Conservation (phyloP, 75 land plant species). For the Selaginella moellendorffii region DNA sequence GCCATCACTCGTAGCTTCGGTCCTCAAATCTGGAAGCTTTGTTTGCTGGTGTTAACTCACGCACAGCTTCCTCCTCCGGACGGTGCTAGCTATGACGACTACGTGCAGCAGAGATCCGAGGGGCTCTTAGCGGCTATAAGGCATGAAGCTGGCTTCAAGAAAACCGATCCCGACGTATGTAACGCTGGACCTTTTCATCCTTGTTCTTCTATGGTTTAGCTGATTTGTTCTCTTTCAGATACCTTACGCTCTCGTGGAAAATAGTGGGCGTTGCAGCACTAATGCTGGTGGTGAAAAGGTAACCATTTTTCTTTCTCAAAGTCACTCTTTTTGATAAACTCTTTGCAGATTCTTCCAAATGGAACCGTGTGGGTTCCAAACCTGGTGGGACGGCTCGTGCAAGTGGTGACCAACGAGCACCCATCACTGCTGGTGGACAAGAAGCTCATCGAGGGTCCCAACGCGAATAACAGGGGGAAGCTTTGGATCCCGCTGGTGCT, state of each 20-base stretch:
- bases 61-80: constrained; percentile 96
- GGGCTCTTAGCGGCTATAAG: constrained; percentile 42
- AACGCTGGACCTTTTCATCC: background rate
- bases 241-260: constrained; percentile 85
- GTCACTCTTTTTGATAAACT: background rate
- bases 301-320: background rate
- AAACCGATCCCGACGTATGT: constrained; percentile 37
- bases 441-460: constrained; percentile 73
- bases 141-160: constrained; percentile 42
- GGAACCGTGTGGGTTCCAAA: constrained; percentile 73
- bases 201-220: constrained; percentile 13
- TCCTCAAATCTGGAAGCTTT: constrained; percentile 61
- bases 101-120: constrained; percentile 53
- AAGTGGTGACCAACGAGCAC: constrained; percentile 50
- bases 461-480: constrained; percentile 62
- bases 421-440: constrained; percentile 55
- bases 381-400: constrained; percentile 48
- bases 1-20: constrained; percentile 83
- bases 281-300: constrained; percentile 94
- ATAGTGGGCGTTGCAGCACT: constrained; percentile 88
- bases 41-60: constrained; percentile 75
- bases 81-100: constrained; percentile 57
- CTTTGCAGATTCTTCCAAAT: constrained; percentile 68
- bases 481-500: constrained; percentile 45
- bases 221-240: constrained; percentile 20